Evolutionary conservation across 1,284 basidiomycete species (phyloP), one percentile per base, ranked within the genome.

Genomic region (Rugosomyces carneus): DNA sequence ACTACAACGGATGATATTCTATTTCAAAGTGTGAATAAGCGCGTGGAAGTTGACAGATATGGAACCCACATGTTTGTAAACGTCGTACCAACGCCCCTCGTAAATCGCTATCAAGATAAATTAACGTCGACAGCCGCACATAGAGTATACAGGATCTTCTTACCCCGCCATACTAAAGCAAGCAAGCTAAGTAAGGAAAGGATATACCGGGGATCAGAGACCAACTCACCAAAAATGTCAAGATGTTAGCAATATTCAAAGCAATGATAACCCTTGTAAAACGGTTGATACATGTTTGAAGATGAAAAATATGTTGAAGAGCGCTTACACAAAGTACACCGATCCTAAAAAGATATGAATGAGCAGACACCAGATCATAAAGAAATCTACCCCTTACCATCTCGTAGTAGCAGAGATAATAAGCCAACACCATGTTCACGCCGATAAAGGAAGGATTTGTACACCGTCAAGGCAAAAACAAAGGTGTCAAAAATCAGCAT

Each of bases 391-490:
- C 18, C n/a, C 50, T 32, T 15, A 52, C 53, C 53, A 59, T 71
- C 69, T 34, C 70, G 61, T n/a, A 70, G 45, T 16, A 72, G 44
- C n/a, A 67, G 48, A 20, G 44, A 47, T 7, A 69, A 38, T 19
- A 72, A 45, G 23, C 52, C 58, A 3, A 56, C 49, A 10, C 54
- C 55, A 15, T 52, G 50, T 18, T 42, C 47, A 7, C 58, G 56
- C 8, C 57, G 58, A 0, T 63, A 37, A 2, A 47, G 53, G 7
- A 70, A 55, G 5, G 70, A 63, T 48, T 72, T 72, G 50, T 63
- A 68, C 13, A 72, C 49, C n/a, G 72, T 74, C 55, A 72, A 62
- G 3, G 50, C 53, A 47, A 73, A 70, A 10, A 72, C 62, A 35
- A 67, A 38, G 3, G 60, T 48, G 47, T 73, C 71, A 42, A 70